Base-by-base conservation (phyloP, 1,139 yeast genomes). In the Saccharomycopsis crataegensis region DNA sequence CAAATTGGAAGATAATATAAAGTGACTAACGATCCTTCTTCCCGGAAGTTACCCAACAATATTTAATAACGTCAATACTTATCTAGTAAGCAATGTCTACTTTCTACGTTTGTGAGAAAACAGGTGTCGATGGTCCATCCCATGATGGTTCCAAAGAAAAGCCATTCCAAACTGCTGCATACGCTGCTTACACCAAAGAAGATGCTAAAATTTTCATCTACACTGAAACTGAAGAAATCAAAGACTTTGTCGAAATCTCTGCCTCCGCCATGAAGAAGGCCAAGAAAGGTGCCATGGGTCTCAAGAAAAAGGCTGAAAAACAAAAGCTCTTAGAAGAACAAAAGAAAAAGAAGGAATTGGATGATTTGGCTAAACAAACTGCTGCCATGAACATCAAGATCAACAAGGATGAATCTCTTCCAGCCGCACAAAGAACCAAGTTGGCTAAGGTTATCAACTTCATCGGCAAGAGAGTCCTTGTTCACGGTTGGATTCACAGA, bases 401-500 rank as follows among this genome's bases (percentile, higher is more conserved):
- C 70, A 78, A 67, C 58, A 87, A 88, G 68, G 97, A 93, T 66
- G 62, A 72, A 49, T 75, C 86, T 12, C 77, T 89, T 62, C 93
- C 96, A 56, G 65, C 64, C 42, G 94, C 97, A 51, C 68, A 70
- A 59, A 80, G 74, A 64, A 78, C 82, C 68, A 91, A 89, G 72
- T 78, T 93, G 64, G 70, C 75, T 59, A 62, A 74, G 6, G 69
- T 85, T 46, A 76, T 76, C 56, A 76, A 73, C 3, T 66, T 72
- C 66, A 85, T 77, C 51, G 78, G 73, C 50, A 62, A 74, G 58
- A 82, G 99, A 68, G 89, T 90, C 55, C 68, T 75, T 57, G 84
- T 91, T 46, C 83, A 82, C 61, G 99, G 99, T 59, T 94, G 99
- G 99, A 77, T 94, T 59, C 99, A 94, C 71, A 86, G 99, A 69